phyloP scores from a whole-genome alignment of 768 basidiomycete species.

The Termitomyces sp. region DNA sequence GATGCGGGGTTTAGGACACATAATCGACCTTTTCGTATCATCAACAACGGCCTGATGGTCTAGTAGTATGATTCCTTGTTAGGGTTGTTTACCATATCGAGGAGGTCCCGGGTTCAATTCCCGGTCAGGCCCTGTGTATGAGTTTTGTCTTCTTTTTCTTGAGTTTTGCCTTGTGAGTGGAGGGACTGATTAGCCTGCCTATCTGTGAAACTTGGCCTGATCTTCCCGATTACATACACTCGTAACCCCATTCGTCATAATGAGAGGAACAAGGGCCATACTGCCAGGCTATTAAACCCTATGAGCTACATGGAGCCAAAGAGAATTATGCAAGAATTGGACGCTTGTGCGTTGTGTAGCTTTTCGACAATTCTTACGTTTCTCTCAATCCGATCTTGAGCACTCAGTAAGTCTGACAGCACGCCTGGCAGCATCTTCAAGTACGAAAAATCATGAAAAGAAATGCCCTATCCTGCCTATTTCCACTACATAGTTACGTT shows the following conservation, averaged over 20 bases:
- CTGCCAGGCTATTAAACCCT: too few species aligned
- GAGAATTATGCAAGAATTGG: conserved; percentile 76
- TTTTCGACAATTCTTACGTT: not conserved
- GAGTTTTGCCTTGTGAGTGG: too few species aligned
- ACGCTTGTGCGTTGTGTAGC: conserved; percentile 27
- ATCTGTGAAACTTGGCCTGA: too few species aligned
- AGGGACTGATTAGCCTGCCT: too few species aligned
- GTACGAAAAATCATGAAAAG: too few species aligned
- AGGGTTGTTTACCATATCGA: conserved; percentile 29
- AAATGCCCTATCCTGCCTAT: not conserved
- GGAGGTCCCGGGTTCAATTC: conserved; percentile 19
- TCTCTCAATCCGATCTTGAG: conserved; percentile 54
- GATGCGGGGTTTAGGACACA: not conserved
- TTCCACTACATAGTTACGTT: not conserved
- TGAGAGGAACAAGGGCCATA: too few species aligned
- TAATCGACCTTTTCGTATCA: too few species aligned
- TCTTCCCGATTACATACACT: too few species aligned
- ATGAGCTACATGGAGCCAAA: too few species aligned
- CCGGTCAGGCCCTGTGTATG: conserved; percentile 15
- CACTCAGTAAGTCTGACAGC: not conserved
- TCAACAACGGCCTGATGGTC: conserved; percentile 48
- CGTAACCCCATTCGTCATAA: too few species aligned
- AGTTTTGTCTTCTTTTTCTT: too few species aligned
- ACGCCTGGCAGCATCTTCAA: not conserved
- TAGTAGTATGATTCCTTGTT: conserved; percentile 66